These are phyloP conservation scores for Saccharomyces jurei DNA, from an alignment of 805 yeast species.

Conservation along the genomic window DNA sequence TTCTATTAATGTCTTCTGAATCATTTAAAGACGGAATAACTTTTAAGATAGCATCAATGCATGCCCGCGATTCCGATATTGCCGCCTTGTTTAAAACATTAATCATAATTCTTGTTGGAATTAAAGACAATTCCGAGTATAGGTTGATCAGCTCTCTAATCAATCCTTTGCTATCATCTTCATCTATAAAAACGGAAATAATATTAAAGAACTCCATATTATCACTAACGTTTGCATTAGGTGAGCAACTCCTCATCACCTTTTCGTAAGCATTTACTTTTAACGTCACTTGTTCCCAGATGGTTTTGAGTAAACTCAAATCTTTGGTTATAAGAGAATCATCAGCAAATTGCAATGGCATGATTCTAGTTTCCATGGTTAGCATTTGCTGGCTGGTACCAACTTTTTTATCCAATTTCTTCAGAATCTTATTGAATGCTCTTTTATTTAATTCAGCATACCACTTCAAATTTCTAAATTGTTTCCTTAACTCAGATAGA, in stretches of 20 bases:
- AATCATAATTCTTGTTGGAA: conserved; percentile 48
- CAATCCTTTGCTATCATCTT: conserved; percentile 41
- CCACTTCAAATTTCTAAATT: conserved; percentile 82
- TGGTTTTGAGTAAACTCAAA: conserved; percentile 41
- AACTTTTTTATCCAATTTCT: conserved; percentile 80
- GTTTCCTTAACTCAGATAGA: conserved; percentile 65
- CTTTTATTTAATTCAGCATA: conserved; percentile 86
- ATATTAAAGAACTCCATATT: conserved; percentile 3
- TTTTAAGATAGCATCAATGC: conserved; percentile 50
- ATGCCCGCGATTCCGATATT: conserved; percentile 41
- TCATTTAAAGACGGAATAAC: conserved; percentile 50
- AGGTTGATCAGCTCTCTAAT: conserved; percentile 31
- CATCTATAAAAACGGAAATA: conserved; percentile 23
- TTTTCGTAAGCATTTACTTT: not conserved
- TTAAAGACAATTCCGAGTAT: conserved; percentile 3
- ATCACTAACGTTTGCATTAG: not conserved
- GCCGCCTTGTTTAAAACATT: conserved; percentile 62
- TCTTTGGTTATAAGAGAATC: conserved; percentile 51
- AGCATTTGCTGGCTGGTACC: conserved; percentile 49
- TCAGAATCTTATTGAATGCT: conserved; percentile 81
- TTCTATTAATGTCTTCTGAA: conserved; percentile 63
- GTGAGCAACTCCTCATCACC: not conserved
- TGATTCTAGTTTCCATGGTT: conserved; percentile 59
- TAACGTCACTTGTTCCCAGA: not conserved
- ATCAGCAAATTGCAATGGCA: conserved; percentile 70